A percentile compares a stretch with the other conserved stretches of the same genome.
phyloP scores from a whole-genome alignment of 2,329 filamentous ascomycete species.

The Colletotrichum cereale region DNA sequence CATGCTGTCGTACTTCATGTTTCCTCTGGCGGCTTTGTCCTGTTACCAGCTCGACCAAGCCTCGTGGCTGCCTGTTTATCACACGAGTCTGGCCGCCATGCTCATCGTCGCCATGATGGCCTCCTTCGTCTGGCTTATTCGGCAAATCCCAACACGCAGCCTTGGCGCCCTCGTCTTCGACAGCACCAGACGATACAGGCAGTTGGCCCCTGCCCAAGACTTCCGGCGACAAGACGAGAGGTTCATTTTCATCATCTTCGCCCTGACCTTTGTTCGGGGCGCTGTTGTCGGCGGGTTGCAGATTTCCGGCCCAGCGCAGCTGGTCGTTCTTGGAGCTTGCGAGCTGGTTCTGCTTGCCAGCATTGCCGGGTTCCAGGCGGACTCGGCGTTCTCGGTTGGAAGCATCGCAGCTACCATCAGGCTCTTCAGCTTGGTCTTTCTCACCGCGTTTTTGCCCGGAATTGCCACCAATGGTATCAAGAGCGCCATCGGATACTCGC shows the following conservation, averaged over 20 bases:
- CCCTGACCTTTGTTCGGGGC: conserved; percentile 74
- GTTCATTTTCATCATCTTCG: conserved; percentile 73
- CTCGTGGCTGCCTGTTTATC: conserved; percentile 42
- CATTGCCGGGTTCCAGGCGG: conserved; percentile 39
- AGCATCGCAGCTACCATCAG: conserved; percentile 49
- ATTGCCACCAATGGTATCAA: conserved; percentile 71
- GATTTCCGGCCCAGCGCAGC: conserved; percentile 66
- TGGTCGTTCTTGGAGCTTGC: conserved; percentile 76
- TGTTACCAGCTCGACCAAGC: conserved; percentile 73
- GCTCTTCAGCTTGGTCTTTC: conserved; percentile 59
- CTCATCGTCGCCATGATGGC: conserved; percentile 44
- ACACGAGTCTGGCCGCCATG: conserved; percentile 50
- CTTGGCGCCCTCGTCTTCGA: conserved; percentile 50
- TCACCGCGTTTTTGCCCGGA: conserved; percentile 67
- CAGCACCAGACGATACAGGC: conserved; percentile 77
- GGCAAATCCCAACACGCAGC: conserved; percentile 43
- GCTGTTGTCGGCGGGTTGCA: conserved; percentile 78
- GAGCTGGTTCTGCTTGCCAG: conserved; percentile 72
- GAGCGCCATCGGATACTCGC: conserved; percentile 78
- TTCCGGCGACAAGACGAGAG: conserved; percentile 47
- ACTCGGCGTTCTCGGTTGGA: conserved; percentile 32
- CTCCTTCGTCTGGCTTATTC: conserved; percentile 48
- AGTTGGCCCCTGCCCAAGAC: conserved; percentile 65
- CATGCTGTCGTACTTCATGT: conserved; percentile 80
- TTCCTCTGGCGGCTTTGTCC: conserved; percentile 78